Conservation (phyloP, 1,284 basidiomycete genomes). For the Ustilago esculenta region DNA sequence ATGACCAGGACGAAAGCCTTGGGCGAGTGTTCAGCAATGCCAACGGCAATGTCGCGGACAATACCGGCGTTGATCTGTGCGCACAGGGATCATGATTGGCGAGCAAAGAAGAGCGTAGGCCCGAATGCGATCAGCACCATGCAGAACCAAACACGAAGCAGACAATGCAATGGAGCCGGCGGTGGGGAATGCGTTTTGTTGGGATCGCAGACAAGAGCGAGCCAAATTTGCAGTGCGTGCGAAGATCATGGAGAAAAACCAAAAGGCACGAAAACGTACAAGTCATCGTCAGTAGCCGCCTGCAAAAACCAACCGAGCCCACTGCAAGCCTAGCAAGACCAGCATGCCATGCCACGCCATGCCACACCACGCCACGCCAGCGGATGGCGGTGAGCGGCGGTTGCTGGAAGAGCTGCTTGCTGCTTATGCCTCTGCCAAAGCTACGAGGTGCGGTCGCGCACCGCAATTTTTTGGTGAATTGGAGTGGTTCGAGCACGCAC, state of each 20-base stretch:
- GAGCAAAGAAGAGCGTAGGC: not conserved
- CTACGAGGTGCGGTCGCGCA: conserved; percentile 7
- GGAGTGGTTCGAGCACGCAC: not conserved
- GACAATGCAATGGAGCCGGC: too few relatives aligned
- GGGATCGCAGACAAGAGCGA: conserved; percentile 8
- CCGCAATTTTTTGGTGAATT: conserved; percentile 1
- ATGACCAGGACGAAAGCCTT: conserved; percentile 95
- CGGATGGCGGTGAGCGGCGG: too few relatives aligned
- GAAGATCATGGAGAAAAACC: conserved; percentile 39
- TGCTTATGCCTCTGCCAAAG: not conserved
- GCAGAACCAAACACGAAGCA: too few relatives aligned
- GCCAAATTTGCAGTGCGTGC: conserved; percentile 65
- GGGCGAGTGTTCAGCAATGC: conserved; percentile 83
- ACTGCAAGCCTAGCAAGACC: too few relatives aligned
- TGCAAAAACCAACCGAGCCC: not conserved
- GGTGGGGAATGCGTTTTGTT: too few relatives aligned
- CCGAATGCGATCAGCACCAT: not conserved
- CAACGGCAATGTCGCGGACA: conserved; percentile 88
- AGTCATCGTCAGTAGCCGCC: not conserved
- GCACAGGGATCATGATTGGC: not conserved
- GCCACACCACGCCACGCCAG: too few relatives aligned
- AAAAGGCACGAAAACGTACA: not conserved
- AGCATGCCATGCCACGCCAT: too few relatives aligned
- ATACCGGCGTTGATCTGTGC: conserved; percentile 96
- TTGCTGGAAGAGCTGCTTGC: not conserved